phyloP scores from a whole-genome alignment of 345 rosid species.

The Fremontodendron californicum region DNA sequence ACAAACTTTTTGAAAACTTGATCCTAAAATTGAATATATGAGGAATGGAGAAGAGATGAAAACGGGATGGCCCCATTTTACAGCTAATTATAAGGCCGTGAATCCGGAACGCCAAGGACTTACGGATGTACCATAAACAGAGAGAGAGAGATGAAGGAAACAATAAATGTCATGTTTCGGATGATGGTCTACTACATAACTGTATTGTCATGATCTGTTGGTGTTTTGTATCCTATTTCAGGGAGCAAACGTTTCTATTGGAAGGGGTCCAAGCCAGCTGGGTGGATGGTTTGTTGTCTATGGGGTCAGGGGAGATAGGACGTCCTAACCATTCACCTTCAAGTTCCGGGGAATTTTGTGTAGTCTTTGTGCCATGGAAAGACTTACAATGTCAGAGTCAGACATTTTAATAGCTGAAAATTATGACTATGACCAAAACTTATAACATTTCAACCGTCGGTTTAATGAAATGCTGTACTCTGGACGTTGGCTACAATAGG shows the following conservation, averaged over 20 bases:
- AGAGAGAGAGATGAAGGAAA: background rate
- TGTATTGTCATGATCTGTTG: background rate
- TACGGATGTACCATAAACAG: conserved; percentile 4
- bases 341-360: background rate
- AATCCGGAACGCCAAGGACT: background rate
- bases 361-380: background rate
- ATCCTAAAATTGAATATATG: background rate
- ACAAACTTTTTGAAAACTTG: background rate
- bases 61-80: background rate
- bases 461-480: background rate
- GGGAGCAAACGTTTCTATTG: background rate
- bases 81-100: background rate
- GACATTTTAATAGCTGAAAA: background rate
- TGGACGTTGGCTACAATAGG: background rate
- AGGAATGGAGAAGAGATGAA: background rate
- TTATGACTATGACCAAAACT: background rate
- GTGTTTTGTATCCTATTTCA: background rate
- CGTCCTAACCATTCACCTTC: background rate
- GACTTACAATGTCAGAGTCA: background rate
- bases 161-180: background rate
- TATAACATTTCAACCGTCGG: background rate
- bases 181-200: background rate
- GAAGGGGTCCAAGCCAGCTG: conserved; percentile 12
- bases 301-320: background rate
- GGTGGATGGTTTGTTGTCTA: background rate